Base-by-base conservation (phyloP, 768 basidiomycete species). In the Xerocomus brunneocitrinus region DNA sequence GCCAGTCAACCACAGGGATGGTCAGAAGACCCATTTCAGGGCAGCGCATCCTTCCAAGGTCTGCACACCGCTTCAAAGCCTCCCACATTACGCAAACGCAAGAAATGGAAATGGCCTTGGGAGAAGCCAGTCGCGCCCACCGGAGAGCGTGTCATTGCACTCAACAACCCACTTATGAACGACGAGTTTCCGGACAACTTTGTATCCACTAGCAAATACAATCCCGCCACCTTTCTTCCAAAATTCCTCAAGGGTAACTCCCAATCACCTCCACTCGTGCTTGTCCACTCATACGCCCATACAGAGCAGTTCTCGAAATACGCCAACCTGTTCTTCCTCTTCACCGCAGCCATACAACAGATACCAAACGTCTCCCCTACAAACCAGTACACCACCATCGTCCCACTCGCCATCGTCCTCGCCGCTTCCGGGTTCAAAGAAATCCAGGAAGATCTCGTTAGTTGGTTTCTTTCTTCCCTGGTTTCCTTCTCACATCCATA, bases 251-350 rank as follows among this genome's bases (percentile, higher is more conserved):
- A 81, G 49, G 94, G 95, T 98, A 62, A 58, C 83, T 74, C 28
- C 1, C 32, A 19, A 1, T 30, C 24, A 27, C 24, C 0, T n/a
- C 7, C 28, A 1, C 44, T 12, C 10, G 8, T 34, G 10, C 6
- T 13, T n/a, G 5, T 27, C 14, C 35, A 9, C 58, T 64, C 35
- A 68, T 38, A 0, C 32, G 14, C 5, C 13, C 27, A 28, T 47
- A 6, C 72, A 95, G 95, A 95, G 68, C 94, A 98, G 82, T 97
- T 98, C 76, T 94, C 91, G 41, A 92, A 97, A 82, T 98, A 98
- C 68, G 95, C 97, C 60, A 98, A 99, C 67, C 49, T 98, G 56
- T 99, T 99, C 78, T 99, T 99, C 79, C 77, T 99, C 54, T 98
- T 99, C 76, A 98, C 95, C 30, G 92, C 92, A 19, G 86, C 80